phyloP scores from a whole-genome alignment of 805 yeast species.

The Kurtzmaniella cleridarum region DNA sequence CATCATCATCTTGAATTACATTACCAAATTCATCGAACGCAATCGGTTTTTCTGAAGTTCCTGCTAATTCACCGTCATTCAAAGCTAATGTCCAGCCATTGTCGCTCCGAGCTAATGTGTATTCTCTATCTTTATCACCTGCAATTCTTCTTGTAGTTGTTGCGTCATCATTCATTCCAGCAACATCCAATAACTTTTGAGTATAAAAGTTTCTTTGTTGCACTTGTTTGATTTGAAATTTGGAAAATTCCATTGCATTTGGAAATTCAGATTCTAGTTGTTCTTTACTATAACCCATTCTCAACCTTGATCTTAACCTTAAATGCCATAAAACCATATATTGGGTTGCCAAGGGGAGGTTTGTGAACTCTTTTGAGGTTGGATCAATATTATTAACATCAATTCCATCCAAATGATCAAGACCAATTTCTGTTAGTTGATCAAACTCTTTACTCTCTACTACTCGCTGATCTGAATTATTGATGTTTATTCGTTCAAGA shows the following conservation, averaged over 20 bases:
- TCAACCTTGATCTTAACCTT: conserved; percentile 74
- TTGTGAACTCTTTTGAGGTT: conserved; percentile 66
- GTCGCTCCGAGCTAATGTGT: conserved; percentile 67
- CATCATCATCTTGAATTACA: conserved; percentile 6
- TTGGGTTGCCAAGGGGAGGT: conserved; percentile 78
- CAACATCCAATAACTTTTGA: conserved; percentile 75
- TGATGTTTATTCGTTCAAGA: conserved; percentile 49
- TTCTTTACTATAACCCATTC: conserved; percentile 94
- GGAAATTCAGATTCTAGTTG: conserved; percentile 82
- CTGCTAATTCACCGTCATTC: conserved; percentile 34
- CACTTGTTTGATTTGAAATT: conserved; percentile 89
- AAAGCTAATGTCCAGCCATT: conserved; percentile 82
- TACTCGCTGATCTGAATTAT: conserved; percentile 63
- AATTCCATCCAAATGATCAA: conserved; percentile 58
- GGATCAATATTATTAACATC: conserved; percentile 78
- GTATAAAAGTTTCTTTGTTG: conserved; percentile 87
- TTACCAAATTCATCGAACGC: conserved; percentile 40
- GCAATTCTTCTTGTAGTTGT: conserved; percentile 60
- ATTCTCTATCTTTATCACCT: conserved; percentile 74
- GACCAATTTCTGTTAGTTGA: conserved; percentile 46
- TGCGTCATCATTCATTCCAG: conserved; percentile 67
- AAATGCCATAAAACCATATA: conserved; percentile 83
- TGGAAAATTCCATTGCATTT: conserved; percentile 81
- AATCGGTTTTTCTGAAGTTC: conserved; percentile 42
- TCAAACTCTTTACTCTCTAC: conserved; percentile 69